phyloP scores from a whole-genome alignment of 352 stramenopile species.

The Pythium vanterpoolii region DNA sequence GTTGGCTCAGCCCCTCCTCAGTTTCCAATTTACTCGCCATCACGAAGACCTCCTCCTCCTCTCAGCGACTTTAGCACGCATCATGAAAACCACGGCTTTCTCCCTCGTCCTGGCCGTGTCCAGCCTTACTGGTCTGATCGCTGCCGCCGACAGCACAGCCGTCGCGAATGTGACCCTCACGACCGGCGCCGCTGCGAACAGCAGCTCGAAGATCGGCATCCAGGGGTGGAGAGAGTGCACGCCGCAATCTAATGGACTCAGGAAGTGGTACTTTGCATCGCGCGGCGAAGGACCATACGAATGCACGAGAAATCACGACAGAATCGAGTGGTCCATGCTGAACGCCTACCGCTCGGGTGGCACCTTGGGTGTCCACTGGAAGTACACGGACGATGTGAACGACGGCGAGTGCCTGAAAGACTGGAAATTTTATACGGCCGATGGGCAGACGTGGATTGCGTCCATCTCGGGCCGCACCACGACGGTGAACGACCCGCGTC shows the following conservation, averaged over 20 bases:
- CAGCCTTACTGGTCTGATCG: no score
- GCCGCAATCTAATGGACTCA: not conserved
- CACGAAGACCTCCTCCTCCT: no score
- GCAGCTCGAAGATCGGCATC: not conserved
- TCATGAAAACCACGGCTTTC: no score
- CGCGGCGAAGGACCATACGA: not conserved
- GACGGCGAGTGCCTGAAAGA: constrained; percentile 3
- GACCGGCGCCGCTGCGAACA: not conserved
- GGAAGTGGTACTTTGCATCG: not conserved
- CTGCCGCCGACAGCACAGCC: no score
- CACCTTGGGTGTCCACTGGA: constrained; percentile 9
- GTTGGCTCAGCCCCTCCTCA: no score
- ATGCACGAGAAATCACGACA: not conserved
- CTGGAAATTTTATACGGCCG: constrained; percentile 4
- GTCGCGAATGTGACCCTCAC: no score
- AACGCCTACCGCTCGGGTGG: no score
- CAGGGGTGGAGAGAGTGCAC: no score
- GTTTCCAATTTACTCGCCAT: no score
- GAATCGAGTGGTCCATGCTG: not conserved
- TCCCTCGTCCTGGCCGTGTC: no score
- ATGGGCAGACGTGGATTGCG: not conserved
- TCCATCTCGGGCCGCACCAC: not conserved
- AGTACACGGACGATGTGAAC: constrained; percentile 13
- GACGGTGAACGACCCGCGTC: not conserved
- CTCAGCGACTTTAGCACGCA: no score